These are phyloP conservation scores for Neltuma alba DNA, from an alignment of 306 rosid genomes.

Conservation along the genomic window DNA sequence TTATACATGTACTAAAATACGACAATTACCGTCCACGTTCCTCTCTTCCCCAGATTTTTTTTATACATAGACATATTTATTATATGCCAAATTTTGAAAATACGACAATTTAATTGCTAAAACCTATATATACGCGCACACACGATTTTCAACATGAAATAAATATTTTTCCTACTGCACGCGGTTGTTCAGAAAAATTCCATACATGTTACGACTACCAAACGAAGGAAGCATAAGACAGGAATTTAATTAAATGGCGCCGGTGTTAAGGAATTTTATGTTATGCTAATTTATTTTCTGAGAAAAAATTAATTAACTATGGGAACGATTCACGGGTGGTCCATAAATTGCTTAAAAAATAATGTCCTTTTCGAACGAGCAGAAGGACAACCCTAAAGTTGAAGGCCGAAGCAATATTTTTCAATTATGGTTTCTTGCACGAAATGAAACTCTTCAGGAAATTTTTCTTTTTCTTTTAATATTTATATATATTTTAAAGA, in stretches of 20 bases:
- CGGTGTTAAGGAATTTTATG: background rate
- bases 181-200: constrained; percentile 18
- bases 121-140: background rate
- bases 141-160: background rate
- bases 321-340: constrained; percentile 2
- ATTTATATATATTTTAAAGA: background rate
- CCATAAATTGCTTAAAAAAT: constrained; percentile 3
- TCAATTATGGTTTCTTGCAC: constrained; percentile 32
- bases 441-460: constrained; percentile 28
- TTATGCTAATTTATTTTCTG: background rate
- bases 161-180: background rate
- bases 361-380: constrained; percentile 19
- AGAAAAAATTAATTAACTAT: background rate
- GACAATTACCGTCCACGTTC: constrained; percentile 37
- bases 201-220: background rate
- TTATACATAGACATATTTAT: no score
- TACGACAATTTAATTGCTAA: background rate
- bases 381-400: constrained; percentile 7
- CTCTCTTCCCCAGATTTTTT: constrained; percentile 25
- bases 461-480: background rate
- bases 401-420: constrained; percentile 10
- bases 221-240: constrained; percentile 20
- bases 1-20: background rate
- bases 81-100: background rate
- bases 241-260: background rate